A percentile compares a stretch with the other conserved stretches of the same genome.
Conservation (phyloP, 306 rosid species). For the Dryas drummondii region DNA sequence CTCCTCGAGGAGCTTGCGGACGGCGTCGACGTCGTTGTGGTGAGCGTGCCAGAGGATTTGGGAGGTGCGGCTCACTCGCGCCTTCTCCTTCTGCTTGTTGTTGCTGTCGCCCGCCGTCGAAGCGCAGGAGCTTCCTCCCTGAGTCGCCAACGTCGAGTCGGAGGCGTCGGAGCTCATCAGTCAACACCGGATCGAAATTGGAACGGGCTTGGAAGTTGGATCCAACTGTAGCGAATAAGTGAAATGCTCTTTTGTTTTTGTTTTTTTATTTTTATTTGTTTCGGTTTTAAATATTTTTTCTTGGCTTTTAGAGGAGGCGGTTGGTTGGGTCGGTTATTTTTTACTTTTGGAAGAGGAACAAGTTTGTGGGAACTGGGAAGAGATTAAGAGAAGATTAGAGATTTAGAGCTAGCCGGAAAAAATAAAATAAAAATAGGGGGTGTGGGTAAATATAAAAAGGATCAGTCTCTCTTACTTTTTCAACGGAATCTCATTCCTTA, state of each 20-base stretch:
- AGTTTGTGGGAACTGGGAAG: neutral
- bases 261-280: neutral
- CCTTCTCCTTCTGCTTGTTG: slow-evolving; percentile 73
- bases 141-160: slow-evolving; percentile 13
- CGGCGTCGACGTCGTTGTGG: slow-evolving; percentile 77
- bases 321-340: neutral
- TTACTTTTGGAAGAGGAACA: neutral
- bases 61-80: slow-evolving; percentile 84
- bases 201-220: slow-evolving; percentile 12
- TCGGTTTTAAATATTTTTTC: neutral
- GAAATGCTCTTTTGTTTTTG: neutral
- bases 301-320: neutral
- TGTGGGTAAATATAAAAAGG: no score
- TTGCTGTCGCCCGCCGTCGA: slow-evolving; percentile 11
- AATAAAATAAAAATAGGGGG: no score
- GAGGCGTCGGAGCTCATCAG: slow-evolving; percentile 59
- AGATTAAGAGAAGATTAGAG: no score
- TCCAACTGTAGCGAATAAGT: neutral
- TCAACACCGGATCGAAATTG: slow-evolving; percentile 21
- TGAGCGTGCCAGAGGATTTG: slow-evolving; percentile 95
- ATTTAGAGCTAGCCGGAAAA: no score
- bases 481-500: slow-evolving; percentile 23
- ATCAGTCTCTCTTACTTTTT: slow-evolving; percentile 26
- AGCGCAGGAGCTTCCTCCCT: slow-evolving; percentile 9
- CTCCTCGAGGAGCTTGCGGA: slow-evolving; percentile 94